Conservation (phyloP, 2,329 filamentous ascomycete species). For the Chaetothyriales sp. region DNA sequence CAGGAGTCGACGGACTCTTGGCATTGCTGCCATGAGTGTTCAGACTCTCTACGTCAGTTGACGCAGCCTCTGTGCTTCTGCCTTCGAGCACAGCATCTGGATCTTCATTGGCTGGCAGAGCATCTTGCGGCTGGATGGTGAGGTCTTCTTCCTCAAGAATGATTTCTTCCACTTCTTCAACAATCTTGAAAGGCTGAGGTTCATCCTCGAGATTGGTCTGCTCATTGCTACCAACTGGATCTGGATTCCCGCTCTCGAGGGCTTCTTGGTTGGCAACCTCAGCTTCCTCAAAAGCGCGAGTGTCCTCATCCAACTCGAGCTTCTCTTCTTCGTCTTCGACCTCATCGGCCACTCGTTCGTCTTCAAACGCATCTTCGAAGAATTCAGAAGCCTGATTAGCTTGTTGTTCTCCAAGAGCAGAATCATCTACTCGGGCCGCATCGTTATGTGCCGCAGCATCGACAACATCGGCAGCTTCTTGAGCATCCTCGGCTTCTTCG, state of each 20-base stretch:
- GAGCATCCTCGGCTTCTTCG: not conserved
- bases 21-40: not conserved
- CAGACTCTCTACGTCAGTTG: not conserved
- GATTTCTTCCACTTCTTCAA: conserved; percentile 11
- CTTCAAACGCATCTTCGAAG: conserved; percentile 1
- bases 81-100: not conserved
- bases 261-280: conserved; percentile 1
- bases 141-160: conserved; percentile 3
- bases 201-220: not conserved
- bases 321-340: conserved; percentile 5
- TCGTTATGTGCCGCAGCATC: not conserved
- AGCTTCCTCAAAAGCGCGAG: conserved; percentile 3
- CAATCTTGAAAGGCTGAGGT: not conserved
- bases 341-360: conserved; percentile 4
- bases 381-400: conserved; percentile 6
- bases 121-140: conserved; percentile 1
- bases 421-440: not conserved
- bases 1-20: not conserved
- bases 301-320: conserved; percentile 2
- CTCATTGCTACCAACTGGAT: not conserved
- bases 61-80: not conserved
- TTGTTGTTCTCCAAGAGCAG: conserved; percentile 3
- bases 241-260: conserved; percentile 1
- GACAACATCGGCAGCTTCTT: not conserved
- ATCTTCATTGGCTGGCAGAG: not conserved